phyloP scores from a whole-genome alignment of 768 basidiomycete species.

The Tulasnella sp. region DNA sequence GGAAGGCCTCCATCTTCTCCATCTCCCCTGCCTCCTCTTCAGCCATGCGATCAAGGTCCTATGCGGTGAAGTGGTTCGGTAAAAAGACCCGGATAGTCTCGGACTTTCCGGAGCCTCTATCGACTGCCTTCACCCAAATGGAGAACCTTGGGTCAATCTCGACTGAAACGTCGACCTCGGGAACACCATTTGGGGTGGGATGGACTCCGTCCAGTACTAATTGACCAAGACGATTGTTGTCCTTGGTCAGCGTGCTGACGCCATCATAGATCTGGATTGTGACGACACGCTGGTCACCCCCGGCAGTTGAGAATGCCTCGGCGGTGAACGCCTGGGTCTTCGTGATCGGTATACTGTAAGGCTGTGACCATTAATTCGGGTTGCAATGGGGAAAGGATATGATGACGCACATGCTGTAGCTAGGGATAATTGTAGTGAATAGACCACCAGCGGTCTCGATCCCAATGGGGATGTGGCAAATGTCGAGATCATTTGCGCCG shows the following conservation, averaged over 20 bases:
- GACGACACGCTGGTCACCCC: constrained; percentile 97
- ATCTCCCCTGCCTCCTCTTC: too few species aligned
- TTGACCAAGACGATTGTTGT: constrained; percentile 97
- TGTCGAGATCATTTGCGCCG: constrained; percentile 90
- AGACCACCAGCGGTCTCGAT: constrained; percentile 99
- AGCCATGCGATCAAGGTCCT: too few species aligned
- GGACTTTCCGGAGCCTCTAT: constrained; percentile 92
- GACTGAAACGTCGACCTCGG: constrained; percentile 95
- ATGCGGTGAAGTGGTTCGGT: too few species aligned
- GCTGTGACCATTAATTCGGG: background rate
- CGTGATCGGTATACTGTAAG: constrained; percentile 72
- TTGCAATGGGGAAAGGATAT: background rate
- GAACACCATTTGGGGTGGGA: constrained; percentile 94
- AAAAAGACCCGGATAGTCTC: too few species aligned
- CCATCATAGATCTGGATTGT: constrained; percentile 98
- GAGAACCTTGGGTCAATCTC: constrained; percentile 98
- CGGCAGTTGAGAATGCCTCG: constrained; percentile 99
- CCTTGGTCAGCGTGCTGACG: constrained; percentile 95
- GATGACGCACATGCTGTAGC: constrained; percentile 67
- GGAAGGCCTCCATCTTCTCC: constrained; percentile 78
- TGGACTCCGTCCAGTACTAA: constrained; percentile 96
- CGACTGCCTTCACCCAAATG: constrained; percentile 86
- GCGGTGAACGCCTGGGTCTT: constrained; percentile 96
- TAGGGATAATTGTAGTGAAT: constrained; percentile 97
- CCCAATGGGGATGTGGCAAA: constrained; percentile 80